These are phyloP conservation scores for Sicyos baderoa DNA, from an alignment of 306 rosid genomes.

Conservation along the genomic window DNA sequence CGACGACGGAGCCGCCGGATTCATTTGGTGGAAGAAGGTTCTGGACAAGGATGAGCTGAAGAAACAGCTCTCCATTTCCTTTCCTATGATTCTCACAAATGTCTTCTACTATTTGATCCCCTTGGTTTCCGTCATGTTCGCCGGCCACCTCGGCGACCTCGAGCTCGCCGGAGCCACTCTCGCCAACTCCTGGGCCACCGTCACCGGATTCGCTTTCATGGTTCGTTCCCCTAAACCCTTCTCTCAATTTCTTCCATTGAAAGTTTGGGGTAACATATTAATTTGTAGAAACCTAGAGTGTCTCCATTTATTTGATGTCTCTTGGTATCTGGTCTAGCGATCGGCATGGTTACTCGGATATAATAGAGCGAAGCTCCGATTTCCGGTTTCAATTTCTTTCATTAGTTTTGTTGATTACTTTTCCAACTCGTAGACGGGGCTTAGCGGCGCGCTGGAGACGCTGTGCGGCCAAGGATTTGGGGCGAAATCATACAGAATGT, in stretches of 20 bases:
- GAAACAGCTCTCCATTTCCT: conserved; percentile 38
- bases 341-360: too few relatives aligned
- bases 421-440: conserved; percentile 40
- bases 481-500: conserved; percentile 39
- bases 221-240: conserved; percentile 23
- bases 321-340: background rate
- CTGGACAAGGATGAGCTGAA: conserved; percentile 56
- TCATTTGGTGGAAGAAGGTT: conserved; percentile 42
- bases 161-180: conserved; percentile 75
- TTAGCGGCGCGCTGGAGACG: conserved; percentile 83
- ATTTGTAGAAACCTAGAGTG: too few relatives aligned
- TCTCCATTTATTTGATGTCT: too few relatives aligned
- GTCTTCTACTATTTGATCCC: conserved; percentile 42
- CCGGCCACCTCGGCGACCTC: conserved; percentile 75
- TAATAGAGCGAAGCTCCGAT: too few relatives aligned
- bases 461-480: conserved; percentile 89
- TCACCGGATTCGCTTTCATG: conserved; percentile 58
- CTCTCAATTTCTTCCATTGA: too few relatives aligned
- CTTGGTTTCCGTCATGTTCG: conserved; percentile 77
- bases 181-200: conserved; percentile 68
- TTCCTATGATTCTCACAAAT: conserved; percentile 72
- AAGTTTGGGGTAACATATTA: too few relatives aligned
- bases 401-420: background rate
- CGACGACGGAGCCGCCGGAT: background rate
- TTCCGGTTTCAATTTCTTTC: background rate